A percentile compares a stretch with the other conserved stretches of the same genome.
These are phyloP conservation scores for Penicillium flavigenum DNA, from an alignment of 495 filamentous ascomycete genomes.

Conservation along the genomic window DNA sequence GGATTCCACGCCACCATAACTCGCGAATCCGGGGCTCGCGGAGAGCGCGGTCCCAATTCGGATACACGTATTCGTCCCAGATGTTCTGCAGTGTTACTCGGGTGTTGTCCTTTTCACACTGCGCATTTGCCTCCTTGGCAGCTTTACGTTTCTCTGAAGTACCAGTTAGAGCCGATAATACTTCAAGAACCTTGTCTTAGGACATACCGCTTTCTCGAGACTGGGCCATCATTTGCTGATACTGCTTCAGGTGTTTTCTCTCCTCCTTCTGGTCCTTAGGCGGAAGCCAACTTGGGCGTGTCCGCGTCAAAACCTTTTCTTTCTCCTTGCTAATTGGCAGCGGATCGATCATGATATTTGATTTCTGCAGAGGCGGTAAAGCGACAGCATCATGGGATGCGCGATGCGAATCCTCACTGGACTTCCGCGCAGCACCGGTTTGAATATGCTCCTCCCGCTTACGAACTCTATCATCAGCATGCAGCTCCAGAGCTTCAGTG, in stretches of 20 bases:
- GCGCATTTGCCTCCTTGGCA: slow-evolving; percentile 47
- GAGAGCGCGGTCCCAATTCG: slow-evolving; percentile 77
- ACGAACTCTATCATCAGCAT: slow-evolving; percentile 65
- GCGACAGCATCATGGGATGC: slow-evolving; percentile 56
- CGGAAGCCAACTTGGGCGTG: slow-evolving; percentile 90
- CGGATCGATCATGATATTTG: slow-evolving; percentile 94
- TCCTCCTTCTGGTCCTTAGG: slow-evolving; percentile 94
- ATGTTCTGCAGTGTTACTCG: slow-evolving; percentile 63
- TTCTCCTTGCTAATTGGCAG: slow-evolving; percentile 96
- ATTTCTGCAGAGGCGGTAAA: slow-evolving; percentile 78
- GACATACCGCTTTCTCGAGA: slow-evolving; percentile 68
- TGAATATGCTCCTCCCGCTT: slow-evolving; percentile 51
- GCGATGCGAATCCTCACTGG: slow-evolving; percentile 55
- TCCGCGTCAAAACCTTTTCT: slow-evolving; percentile 85
- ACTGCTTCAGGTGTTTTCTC: slow-evolving; percentile 85
- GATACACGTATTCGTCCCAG: slow-evolving; percentile 87
- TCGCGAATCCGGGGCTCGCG: slow-evolving; percentile 76
- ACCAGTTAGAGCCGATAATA: not conserved
- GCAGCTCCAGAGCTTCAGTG: slow-evolving; percentile 83
- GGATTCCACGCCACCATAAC: slow-evolving; percentile 91
- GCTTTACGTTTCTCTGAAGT: slow-evolving; percentile 49
- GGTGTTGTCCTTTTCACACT: slow-evolving; percentile 65
- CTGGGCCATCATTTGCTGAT: slow-evolving; percentile 87
- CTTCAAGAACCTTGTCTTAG: not conserved
- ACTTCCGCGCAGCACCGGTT: slow-evolving; percentile 45